Evolutionary conservation across 352 stramenopile genomes (phyloP), one percentile per base, ranked within the genome.

Genomic region (Pythium myriotylum): DNA sequence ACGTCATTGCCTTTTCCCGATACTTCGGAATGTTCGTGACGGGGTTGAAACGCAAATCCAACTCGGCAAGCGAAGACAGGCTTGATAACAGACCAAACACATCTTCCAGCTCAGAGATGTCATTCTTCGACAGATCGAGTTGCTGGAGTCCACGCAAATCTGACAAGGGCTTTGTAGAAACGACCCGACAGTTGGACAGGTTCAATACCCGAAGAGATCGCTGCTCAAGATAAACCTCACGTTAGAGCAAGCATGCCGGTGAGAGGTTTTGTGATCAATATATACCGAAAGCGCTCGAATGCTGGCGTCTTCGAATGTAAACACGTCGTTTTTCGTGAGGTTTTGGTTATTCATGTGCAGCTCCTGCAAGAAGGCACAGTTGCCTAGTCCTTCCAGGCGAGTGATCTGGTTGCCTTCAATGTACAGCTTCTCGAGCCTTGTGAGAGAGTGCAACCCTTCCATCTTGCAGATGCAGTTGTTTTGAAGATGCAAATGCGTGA

Each of bases 401-500:
- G 61, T 32, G n/a, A 92, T 87, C 27, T 65, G 59, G 56, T 92
- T 92, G 33, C 74, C 79, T 54, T 88, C 80, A 0, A 92, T 62
- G 46, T 86, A 92, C 22, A 92, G 42, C 59, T 93, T 93, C 59
- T 93, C 81, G 32, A 93, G 55, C 5, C 73, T 41, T 8, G 33
- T 41, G 12, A 91, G 50, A 0, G 32, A 3, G 1, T 81, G 67
- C 10, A 93, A 39, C 10, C 78, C 75, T 35, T 87, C 69, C 22
- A 93, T 86, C 17, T 59, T 56, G n/a, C 26, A 33, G 35, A 93
- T 73, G 12, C 62, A 67, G 51, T 93, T 93, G 65, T 83, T 76
- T 65, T 93, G 84, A 16, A 93, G 55, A 57, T 93, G 78, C 48
- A 93, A 41, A 17, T 93, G 84, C 50, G 81, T 88, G 55, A 93